Evolutionary conservation across 371 early-diverging fungal species (phyloP), one percentile per base, ranked within the genome.

Genomic region (Syncephalis fuscata): DNA sequence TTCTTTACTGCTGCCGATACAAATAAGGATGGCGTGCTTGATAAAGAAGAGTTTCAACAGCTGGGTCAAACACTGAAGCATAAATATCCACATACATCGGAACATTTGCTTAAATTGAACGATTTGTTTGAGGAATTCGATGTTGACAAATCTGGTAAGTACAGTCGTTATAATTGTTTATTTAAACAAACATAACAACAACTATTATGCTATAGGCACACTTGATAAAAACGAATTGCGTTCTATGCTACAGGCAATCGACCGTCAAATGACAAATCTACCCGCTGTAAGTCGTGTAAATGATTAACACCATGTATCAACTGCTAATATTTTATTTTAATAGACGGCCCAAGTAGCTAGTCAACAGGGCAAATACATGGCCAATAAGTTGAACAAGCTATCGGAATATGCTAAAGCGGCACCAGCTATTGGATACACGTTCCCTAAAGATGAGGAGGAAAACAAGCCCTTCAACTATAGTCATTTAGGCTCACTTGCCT

Each of bases 331-430:
- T n/a, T n/a, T n/a, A n/a, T n/a, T n/a, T n/a, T n/a, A n/a, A n/a
- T n/a, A n/a, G n/a, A 87, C 88, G 25, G 92, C 92, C 1, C 92
- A 91, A 62, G 86, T 87, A 3, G 92, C 92, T 22, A 78, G 67
- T 58, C 92, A 91, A 55, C 80, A 91, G 58, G 92, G 81, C 27
- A 56, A 61, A 17, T 86, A 74, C 56, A 50, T 89, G 27, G 78
- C 73, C 22, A 65, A 63, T 24, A 61, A 71, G 26, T 54, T 85
- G 11, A 76, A 71, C 52, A 25, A 45, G 11, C 52, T 70, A 19
- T 48, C 66, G 8, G 4, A 4, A 4, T 21, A 21, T 15, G 41
- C 41, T 15, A 21, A 41, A 16, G 4, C 4, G 7, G 41, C 41
- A 16, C n/a, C 41, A n/a, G 8, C 21, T 41, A 26, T 44, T 22